A percentile compares a stretch with the other conserved stretches of the same genome.
phyloP scores from a whole-genome alignment of 345 rosid genomes.

The Mangifera indica region DNA sequence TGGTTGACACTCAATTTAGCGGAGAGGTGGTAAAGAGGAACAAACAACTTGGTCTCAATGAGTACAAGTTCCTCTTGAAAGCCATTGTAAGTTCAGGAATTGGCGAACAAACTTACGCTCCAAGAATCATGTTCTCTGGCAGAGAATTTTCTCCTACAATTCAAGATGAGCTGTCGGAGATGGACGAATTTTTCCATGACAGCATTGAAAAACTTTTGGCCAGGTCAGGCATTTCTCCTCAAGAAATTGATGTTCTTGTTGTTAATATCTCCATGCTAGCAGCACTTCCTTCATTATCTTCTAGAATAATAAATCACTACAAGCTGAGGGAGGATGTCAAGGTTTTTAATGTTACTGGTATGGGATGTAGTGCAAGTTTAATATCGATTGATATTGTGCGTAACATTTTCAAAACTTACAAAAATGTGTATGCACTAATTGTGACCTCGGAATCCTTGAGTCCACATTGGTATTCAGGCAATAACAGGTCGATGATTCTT shows the following conservation, averaged over 20 bases:
- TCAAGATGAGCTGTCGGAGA: conserved; percentile 63
- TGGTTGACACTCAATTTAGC: conserved; percentile 41
- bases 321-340: conserved; percentile 74
- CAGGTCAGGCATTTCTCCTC: conserved; percentile 60
- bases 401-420: conserved; percentile 51
- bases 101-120: conserved; percentile 71
- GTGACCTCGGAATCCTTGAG: conserved; percentile 78
- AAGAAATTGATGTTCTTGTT: conserved; percentile 69
- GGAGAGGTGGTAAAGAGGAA: conserved; percentile 49
- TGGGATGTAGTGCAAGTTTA: conserved; percentile 95
- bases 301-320: conserved; percentile 71
- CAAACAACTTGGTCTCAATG: conserved; percentile 51
- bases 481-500: conserved; percentile 79
- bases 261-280: conserved; percentile 83
- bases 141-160: conserved; percentile 57
- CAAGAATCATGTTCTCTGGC: conserved; percentile 53
- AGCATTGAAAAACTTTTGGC: conserved; percentile 56
- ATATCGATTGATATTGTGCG: conserved; percentile 68
- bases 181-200: conserved; percentile 79
- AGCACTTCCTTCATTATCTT: conserved; percentile 53
- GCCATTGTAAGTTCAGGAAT: conserved; percentile 70
- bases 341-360: conserved; percentile 65
- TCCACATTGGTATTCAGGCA: conserved; percentile 85
- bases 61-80: conserved; percentile 62
- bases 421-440: conserved; percentile 54